These are phyloP conservation scores for Trypanosoma platydactyli DNA, from an alignment of 208 protist species.

Conservation along the genomic window DNA sequence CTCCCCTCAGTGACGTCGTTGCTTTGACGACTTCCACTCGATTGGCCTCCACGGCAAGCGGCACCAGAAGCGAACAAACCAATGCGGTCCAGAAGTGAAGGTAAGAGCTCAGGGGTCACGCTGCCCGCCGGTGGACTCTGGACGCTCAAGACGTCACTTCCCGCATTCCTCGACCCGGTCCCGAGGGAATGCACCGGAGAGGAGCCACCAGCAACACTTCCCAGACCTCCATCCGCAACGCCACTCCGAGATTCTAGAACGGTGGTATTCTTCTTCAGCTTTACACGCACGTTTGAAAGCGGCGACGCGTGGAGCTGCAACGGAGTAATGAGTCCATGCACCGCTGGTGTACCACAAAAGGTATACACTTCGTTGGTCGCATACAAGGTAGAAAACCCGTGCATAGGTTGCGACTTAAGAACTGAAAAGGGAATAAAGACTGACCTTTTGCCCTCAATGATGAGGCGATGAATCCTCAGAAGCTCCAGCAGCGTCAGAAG, in stretches of 20 bases:
- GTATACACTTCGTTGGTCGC: neutral
- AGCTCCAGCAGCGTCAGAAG: slow-evolving; percentile 22
- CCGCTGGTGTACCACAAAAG: neutral
- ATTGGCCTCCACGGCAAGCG: too few relatives aligned
- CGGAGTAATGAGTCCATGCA: slow-evolving; percentile 5
- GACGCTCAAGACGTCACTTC: neutral
- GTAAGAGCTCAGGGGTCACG: neutral
- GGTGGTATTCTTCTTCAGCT: neutral
- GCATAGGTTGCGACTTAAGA: slow-evolving; percentile 46
- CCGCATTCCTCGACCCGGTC: neutral
- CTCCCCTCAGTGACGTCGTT: neutral
- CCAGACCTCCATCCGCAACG: too few relatives aligned
- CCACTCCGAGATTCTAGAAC: neutral
- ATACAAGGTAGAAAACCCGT: slow-evolving; percentile 42
- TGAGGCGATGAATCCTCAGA: slow-evolving; percentile 25
- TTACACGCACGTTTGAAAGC: neutral
- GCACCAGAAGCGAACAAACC: neutral
- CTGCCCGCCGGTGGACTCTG: neutral
- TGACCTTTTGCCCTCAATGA: slow-evolving; percentile 30
- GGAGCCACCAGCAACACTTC: neutral
- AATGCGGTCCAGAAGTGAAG: neutral
- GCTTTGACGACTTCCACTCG: neutral
- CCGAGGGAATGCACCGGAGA: neutral
- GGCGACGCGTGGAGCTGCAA: slow-evolving; percentile 10
- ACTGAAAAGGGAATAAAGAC: slow-evolving; percentile 50